phyloP scores from a whole-genome alignment of 371 early-diverging fungal species.

The Mucor indicus region DNA sequence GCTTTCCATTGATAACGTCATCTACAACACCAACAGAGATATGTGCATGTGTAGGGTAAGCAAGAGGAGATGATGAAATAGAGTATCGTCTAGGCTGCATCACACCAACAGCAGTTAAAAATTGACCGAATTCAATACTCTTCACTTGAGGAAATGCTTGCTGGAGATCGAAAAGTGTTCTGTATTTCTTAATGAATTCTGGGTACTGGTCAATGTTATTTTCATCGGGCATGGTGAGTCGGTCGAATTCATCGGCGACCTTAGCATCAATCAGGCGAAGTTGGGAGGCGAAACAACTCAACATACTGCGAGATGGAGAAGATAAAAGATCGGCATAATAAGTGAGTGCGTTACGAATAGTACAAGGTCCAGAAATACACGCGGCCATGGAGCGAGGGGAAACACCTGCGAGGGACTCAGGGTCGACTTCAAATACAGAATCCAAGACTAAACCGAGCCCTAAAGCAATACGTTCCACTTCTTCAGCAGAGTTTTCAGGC shows the following conservation, averaged over 20 bases:
- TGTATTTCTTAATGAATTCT: constrained; percentile 34
- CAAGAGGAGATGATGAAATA: constrained; percentile 45
- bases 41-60: constrained; percentile 19
- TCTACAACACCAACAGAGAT: constrained; percentile 37
- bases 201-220: constrained; percentile 29
- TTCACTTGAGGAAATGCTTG: constrained; percentile 39
- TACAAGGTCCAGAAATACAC: constrained; percentile 42
- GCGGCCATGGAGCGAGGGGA: constrained; percentile 53
- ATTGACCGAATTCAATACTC: constrained; percentile 36
- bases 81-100: constrained; percentile 56
- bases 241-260: constrained; percentile 26
- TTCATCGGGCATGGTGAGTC: constrained; percentile 27
- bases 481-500: constrained; percentile 33
- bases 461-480: constrained; percentile 39
- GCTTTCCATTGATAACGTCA: constrained; percentile 30
- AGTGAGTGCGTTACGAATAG: constrained; percentile 39
- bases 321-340: constrained; percentile 46
- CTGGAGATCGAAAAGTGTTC: constrained; percentile 48
- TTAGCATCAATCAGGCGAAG: constrained; percentile 25
- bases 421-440: constrained; percentile 44
- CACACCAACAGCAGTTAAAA: constrained; percentile 37
- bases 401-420: constrained; percentile 7
- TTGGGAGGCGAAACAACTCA: constrained; percentile 36
- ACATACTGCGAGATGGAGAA: constrained; percentile 41
- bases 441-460: constrained; percentile 46